Evolutionary conservation across 768 basidiomycete species (phyloP).

Genomic region (Pulveroboletus ravenelii): DNA sequence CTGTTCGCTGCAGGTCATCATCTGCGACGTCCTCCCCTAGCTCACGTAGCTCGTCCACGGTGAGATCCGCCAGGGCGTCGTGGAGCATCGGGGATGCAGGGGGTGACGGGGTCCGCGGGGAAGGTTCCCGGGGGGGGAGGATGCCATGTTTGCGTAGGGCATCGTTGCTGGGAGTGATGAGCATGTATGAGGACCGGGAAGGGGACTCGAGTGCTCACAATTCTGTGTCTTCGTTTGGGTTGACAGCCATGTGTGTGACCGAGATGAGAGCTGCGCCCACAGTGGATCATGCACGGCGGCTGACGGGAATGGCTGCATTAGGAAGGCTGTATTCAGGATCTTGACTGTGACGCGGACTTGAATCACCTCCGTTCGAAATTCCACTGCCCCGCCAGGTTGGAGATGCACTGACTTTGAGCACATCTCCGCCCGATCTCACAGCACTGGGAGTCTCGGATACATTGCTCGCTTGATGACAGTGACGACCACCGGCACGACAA

Average conservation of each 20-base stretch:
- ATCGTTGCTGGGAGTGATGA: slow-evolving; percentile 65
- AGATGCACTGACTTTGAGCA: slow-evolving; percentile 22
- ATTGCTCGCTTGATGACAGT: slow-evolving; percentile 23
- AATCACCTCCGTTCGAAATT: slow-evolving; percentile 10
- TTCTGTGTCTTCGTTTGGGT: slow-evolving; percentile 92
- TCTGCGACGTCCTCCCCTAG: slow-evolving; percentile 69
- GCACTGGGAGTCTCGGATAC: slow-evolving; percentile 11
- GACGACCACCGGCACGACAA: slow-evolving; percentile 15
- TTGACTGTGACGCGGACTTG: slow-evolving; percentile 24
- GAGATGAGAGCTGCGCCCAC: slow-evolving; percentile 1
- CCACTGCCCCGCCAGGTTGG: slow-evolving; percentile 3
- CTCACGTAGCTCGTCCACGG: slow-evolving; percentile 58
- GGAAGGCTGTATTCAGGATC: slow-evolving; percentile 29
- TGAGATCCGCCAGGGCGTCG: slow-evolving; percentile 61
- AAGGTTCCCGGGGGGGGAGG: slow-evolving; percentile 65
- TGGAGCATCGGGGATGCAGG: slow-evolving; percentile 71
- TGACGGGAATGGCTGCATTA: slow-evolving; percentile 9
- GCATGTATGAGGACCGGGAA: background rate
- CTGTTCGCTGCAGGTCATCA: slow-evolving; percentile 70
- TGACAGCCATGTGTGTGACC: slow-evolving; percentile 51
- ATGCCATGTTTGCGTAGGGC: slow-evolving; percentile 91
- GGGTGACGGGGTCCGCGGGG: slow-evolving; percentile 75
- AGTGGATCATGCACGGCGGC: slow-evolving; percentile 1
- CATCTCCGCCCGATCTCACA: slow-evolving; percentile 6
- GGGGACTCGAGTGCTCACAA: slow-evolving; percentile 55